Evolutionary conservation across 495 filamentous ascomycete genomes (phyloP), one percentile per base, ranked within the genome.

Genomic region (Hyphodiscus hymeniophilus): DNA sequence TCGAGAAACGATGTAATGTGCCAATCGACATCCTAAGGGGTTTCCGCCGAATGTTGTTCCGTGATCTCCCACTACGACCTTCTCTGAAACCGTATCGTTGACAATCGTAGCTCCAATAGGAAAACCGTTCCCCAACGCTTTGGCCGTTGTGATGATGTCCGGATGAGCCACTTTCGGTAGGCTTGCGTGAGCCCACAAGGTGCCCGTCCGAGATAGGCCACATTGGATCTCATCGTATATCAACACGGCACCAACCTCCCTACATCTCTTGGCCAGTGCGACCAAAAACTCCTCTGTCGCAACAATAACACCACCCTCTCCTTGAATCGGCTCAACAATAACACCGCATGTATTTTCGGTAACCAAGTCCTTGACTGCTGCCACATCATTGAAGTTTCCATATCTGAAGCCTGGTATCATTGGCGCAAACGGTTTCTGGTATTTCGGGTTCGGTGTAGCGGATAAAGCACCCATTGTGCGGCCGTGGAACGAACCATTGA

Each of bases 151-250:
- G 48, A 98, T 60, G 58, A 98, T 85, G 61, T 98, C 94, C 15
- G 92, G 92, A 60, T 98, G 94, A 1, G 87, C 86, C 44, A 84
- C 82, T 51, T 69, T 66, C 2, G 87, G 85, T 22, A 94, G 74
- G 8, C 58, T 70, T 6, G 68, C 60, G 57, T 98, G 92, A 0
- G 92, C 94, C 92, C 92, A 98, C 57, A 98, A 70, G 21, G 68
- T 66, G 21, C 92, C 92, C 0, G 94, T 96, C 21, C 92, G 80
- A 17, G 80, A 80, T 5, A 97, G 72, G 26, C 92, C 92, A 60
- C 87, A 95, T 67, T 98, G 89, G 55, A 98, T 97, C 72, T 98
- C 92, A 52, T 98, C 92, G 67, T 87, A 94, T 57, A 94, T 83
- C 45, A 98, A 69, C 8, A 96, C 75, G 0, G 92, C 94, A 31